Base-by-base conservation (phyloP, 1,139 yeast species). In the Scheffersomyces quercinus region DNA sequence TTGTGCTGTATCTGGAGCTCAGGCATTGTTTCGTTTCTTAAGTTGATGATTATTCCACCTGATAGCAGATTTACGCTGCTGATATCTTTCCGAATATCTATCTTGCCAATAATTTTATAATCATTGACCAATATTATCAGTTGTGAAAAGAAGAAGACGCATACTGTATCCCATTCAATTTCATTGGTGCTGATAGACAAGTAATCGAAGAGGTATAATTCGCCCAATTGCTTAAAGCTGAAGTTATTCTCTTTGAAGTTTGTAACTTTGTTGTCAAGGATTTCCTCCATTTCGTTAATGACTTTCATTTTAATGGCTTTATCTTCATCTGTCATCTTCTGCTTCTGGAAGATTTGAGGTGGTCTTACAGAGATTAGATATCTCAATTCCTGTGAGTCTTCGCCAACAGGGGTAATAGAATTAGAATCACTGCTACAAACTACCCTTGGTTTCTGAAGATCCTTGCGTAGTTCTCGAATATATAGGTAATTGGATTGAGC, bases 21-120 rank as follows among this genome's bases (percentile, higher is more conserved):
- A 0, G 82, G 81, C 5, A 76, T 52, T 4, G 65, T 55, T n/a
- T 70, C 64, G 29, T 68, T 69, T 11, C 70, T 62, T 35, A 77
- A 64, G 45, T 68, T 71, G 11, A 79, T 50, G 9, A 65, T 56
- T 10, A 78, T 52, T 0, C 67, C 61, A 29, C 57, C 55, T 1
- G 55, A 55, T 5, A 57, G 47, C 26, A 60, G 53, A 41, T 61
- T 59, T n/a, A 64, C 52, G 34, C 51, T 54, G 29, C 66, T 56
- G 15, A 78, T 64, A 44, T 77, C 80, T 5, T 64, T 58, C 8
- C 53, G 48, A 6, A 64, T 41, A 40, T 60, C 43, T 9, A 72
- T 59, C 28, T 63, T 65, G 0, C 81, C 77, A 28, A 73, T 58
- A 15, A 79, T 48, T 1, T 50, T 43, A 14, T 60, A 58, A 12